These are phyloP conservation scores for Cyanidioschyzon merolae DNA, from an alignment of 23 red algal species.

Conservation along the genomic window DNA sequence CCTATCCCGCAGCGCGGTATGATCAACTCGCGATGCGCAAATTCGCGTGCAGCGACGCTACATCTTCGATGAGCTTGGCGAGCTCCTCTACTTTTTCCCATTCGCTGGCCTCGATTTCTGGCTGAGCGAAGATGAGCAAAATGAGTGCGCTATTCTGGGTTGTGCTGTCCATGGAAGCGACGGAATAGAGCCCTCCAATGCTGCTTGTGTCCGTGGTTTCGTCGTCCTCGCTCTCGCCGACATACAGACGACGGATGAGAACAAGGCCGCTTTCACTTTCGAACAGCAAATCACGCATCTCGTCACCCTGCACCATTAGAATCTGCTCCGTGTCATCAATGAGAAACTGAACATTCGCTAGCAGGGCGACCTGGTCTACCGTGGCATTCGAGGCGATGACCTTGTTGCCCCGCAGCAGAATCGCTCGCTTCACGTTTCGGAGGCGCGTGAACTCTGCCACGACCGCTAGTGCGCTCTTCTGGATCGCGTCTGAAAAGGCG, in stretches of 20 bases:
- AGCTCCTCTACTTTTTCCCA: background rate
- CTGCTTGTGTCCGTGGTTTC: slow-evolving; percentile 17
- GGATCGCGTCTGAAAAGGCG: background rate
- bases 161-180: background rate
- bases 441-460: background rate
- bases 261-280: background rate
- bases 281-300: background rate
- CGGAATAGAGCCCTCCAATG: slow-evolving; percentile 12
- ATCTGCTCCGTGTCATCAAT: slow-evolving; percentile 1
- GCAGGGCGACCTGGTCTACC: slow-evolving; percentile 10
- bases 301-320: background rate
- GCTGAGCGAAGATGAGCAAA: background rate
- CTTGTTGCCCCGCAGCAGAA: slow-evolving; percentile 5
- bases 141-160: background rate
- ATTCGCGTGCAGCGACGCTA: background rate
- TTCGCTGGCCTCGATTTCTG: background rate
- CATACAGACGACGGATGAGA: background rate
- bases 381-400: background rate
- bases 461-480: background rate
- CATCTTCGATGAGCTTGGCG: slow-evolving; percentile 4
- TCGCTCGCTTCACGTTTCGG: background rate
- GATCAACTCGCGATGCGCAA: background rate
- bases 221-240: slow-evolving; percentile 1
- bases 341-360: slow-evolving; percentile 10
- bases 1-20: no score